Evolutionary conservation across 352 stramenopile species (phyloP), one percentile per base, ranked within the genome.

Genomic region (Phytophthora chlamydospora): DNA sequence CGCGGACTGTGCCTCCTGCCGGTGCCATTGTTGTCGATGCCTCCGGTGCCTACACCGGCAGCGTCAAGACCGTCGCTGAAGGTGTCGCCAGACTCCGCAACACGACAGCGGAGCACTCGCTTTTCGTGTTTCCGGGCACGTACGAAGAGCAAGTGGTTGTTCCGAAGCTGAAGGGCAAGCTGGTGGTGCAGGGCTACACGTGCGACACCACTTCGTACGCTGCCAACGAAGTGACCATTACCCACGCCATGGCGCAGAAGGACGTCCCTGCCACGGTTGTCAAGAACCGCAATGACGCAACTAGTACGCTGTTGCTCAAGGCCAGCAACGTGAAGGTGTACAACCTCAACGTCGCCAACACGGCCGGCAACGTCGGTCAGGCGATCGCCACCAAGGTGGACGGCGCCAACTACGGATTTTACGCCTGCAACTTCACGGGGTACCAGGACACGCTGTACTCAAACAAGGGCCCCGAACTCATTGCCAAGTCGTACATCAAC

Each of bases 1-100:
- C 50, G 8, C 50, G 50, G 10, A 62, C 38, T 24, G 35, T 21
- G 6, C 50, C 58, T 13, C 58, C 58, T 12, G 14, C 42, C 16
- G 49, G 43, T 39, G 54, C 68, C 34, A 57, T 73, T 17, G 73
- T 69, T 16, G 62, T 66, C 7, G 71, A 68, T 10, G 48, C 46
- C 13, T 65, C 58, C 0, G 58, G 58, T 31, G 44, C 29, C 2
- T 55, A 62, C 35, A 33, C 9, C 31, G 49, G 58, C 16, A 67
- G 58, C 16, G 54, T 54, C 24, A 45, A 42, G 42, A 67, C 35
- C 3, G 49, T 66, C 2, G 45, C 58, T 3, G 58, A 60, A 24
- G 58, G 58, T 39, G 42, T 66, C 17, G 58, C 58, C 6, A 51
- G 55, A 6, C 29, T 67, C 3, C 10, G 43, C 35, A 67, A 62